Evolutionary conservation across 768 basidiomycete genomes (phyloP).

Genomic region (Pleurotus cornucopiae): DNA sequence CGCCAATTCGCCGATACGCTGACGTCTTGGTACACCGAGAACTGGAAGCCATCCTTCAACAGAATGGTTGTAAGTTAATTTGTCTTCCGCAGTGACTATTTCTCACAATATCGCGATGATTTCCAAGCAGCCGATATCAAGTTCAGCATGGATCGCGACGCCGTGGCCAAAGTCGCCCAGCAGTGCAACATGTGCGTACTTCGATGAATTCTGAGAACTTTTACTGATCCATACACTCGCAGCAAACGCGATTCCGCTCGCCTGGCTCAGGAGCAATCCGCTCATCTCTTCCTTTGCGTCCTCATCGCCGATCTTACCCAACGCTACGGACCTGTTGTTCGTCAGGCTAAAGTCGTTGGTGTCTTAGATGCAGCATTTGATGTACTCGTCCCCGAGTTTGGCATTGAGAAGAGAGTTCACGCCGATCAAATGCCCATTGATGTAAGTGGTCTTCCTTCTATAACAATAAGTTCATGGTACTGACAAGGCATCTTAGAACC

Average conservation of each 20-base stretch:
- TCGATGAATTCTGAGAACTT: neutral
- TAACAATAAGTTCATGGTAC: neutral
- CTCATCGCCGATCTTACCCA: conserved; percentile 92
- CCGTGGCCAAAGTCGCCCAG: conserved; percentile 95
- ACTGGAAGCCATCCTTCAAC: conserved; percentile 82
- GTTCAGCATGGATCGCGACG: conserved; percentile 97
- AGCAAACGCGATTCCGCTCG: conserved; percentile 89
- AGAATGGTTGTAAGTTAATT: conserved; percentile 45
- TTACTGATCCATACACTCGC: conserved; percentile 12
- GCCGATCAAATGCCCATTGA: conserved; percentile 99
- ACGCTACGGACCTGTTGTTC: conserved; percentile 91
- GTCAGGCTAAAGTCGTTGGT: conserved; percentile 91
- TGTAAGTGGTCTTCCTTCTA: conserved; percentile 38
- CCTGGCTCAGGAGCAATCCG: conserved; percentile 94
- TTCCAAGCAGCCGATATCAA: conserved; percentile 60
- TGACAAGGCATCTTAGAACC: conserved; percentile 51
- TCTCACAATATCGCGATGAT: no score
- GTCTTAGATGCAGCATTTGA: conserved; percentile 99
- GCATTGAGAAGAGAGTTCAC: conserved; percentile 98
- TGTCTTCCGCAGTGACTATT: neutral
- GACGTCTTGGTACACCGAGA: conserved; percentile 96
- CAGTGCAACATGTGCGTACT: conserved; percentile 89
- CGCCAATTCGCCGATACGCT: conserved; percentile 89
- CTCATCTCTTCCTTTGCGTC: conserved; percentile 92
- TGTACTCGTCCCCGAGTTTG: conserved; percentile 93